A percentile compares a stretch with the other conserved stretches of the same genome.
These are phyloP conservation scores for Skeletonema marinoi DNA, from an alignment of 108 stramenopile genomes.

Conservation along the genomic window DNA sequence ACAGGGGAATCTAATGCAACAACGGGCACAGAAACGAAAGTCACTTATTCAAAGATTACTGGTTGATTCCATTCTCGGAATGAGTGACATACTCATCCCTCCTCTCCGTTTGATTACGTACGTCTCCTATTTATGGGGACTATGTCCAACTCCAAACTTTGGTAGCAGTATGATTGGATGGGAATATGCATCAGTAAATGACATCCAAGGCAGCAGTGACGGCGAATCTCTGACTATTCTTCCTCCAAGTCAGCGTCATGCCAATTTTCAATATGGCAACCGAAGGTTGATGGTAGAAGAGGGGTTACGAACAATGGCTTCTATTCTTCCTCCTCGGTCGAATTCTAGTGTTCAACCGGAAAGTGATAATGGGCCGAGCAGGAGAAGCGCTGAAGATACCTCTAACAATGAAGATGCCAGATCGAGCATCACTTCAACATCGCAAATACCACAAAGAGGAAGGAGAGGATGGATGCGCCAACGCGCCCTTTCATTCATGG, in stretches of 20 bases:
- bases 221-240: background rate
- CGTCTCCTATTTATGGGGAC: conserved; percentile 45
- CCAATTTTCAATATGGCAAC: conserved; percentile 51
- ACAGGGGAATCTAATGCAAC: conserved; percentile 1
- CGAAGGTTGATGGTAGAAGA: conserved; percentile 51
- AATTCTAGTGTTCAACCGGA: conserved; percentile 2
- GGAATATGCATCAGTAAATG: conserved; percentile 36
- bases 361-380: background rate
- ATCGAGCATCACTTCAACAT: background rate
- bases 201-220: background rate
- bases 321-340: conserved; percentile 28
- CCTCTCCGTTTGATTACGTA: conserved; percentile 42
- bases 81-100: conserved; percentile 38
- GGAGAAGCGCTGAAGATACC: background rate
- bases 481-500: conserved; percentile 42
- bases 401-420: background rate
- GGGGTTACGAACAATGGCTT: conserved; percentile 27
- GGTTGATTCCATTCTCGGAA: conserved; percentile 32
- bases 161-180: conserved; percentile 42
- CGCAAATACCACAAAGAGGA: background rate
- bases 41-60: conserved; percentile 12
- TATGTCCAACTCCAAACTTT: conserved; percentile 27
- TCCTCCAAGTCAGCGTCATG: conserved; percentile 36
- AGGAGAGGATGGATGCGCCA: conserved; percentile 29
- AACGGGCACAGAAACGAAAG: conserved; percentile 29